Evolutionary conservation across 331 rosid genomes (phyloP).

Genomic region (Quercus lobata): DNA sequence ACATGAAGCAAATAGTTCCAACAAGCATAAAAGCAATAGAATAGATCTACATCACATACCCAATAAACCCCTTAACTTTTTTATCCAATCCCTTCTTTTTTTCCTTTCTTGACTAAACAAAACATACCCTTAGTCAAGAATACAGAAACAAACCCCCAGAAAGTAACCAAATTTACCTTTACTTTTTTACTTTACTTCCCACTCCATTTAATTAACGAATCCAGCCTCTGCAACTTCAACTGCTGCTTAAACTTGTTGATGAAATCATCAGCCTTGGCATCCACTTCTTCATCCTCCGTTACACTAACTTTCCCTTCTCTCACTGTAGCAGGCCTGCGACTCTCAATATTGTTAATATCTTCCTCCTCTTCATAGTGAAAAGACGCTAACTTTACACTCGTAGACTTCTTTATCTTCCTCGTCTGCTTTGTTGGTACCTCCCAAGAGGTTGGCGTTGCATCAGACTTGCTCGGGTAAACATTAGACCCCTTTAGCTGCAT

Average conservation of each 20-base stretch:
- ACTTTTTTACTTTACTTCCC: constrained; percentile 13
- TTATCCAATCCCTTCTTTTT: background rate
- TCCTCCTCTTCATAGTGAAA: constrained; percentile 50
- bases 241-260: constrained; percentile 89
- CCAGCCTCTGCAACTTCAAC: constrained; percentile 81
- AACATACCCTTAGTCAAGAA: constrained; percentile 16
- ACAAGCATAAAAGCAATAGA: background rate
- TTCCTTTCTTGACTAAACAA: background rate
- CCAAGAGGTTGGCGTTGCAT: constrained; percentile 58
- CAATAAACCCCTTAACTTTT: background rate
- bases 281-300: constrained; percentile 55
- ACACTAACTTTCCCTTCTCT: constrained; percentile 41
- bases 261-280: constrained; percentile 86
- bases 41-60: constrained; percentile 12
- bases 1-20: constrained; percentile 9
- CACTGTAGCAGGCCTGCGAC: constrained; percentile 61
- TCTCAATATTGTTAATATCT: constrained; percentile 48
- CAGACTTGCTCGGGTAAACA: constrained; percentile 48
- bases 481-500: constrained; percentile 40
- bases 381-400: constrained; percentile 62
- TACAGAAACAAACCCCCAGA: constrained; percentile 14
- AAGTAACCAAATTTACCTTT: background rate
- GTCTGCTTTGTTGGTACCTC: constrained; percentile 53
- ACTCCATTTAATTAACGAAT: constrained; percentile 56
- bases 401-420: constrained; percentile 82